Evolutionary conservation across 805 yeast species (phyloP).

Genomic region (Suhomyces sp.): DNA sequence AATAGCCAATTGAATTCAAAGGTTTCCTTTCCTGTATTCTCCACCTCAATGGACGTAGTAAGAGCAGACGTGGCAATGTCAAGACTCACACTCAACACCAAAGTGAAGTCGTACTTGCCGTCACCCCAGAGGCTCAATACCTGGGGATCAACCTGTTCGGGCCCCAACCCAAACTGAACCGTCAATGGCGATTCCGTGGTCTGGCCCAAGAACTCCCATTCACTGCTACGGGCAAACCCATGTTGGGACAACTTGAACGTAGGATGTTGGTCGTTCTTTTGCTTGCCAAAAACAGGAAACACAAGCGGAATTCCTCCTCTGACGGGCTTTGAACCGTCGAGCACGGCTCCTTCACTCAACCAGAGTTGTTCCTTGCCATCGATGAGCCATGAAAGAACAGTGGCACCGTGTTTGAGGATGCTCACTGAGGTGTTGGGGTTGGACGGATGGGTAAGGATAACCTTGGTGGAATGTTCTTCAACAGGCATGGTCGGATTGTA

Average conservation of each 20-base stretch:
- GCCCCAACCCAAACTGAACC: constrained; percentile 87
- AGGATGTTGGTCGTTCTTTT: constrained; percentile 49
- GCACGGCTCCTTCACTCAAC: constrained; percentile 71
- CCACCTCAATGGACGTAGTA: constrained; percentile 71
- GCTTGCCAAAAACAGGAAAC: constrained; percentile 89
- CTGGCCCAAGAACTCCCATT: constrained; percentile 95
- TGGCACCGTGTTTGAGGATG: constrained; percentile 85
- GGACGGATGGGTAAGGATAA: constrained; percentile 56
- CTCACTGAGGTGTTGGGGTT: constrained; percentile 56
- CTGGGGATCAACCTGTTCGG: constrained; percentile 72
- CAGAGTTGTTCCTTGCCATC: constrained; percentile 79
- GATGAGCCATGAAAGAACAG: constrained; percentile 74
- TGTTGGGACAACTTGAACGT: constrained; percentile 84
- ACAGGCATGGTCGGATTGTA: constrained; percentile 61
- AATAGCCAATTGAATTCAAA: constrained; percentile 92
- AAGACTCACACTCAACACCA: constrained; percentile 37
- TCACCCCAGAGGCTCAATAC: constrained; percentile 55
- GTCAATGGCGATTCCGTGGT: constrained; percentile 61
- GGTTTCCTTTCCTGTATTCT: constrained; percentile 60
- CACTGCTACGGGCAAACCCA: constrained; percentile 88
- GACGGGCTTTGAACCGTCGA: constrained; percentile 92
- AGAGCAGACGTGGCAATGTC: constrained; percentile 48
- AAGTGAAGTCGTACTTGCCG: constrained; percentile 64
- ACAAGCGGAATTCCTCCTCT: constrained; percentile 97
- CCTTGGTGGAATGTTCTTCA: constrained; percentile 63